These are phyloP conservation scores for Gynandropsis gynandra DNA, from an alignment of 345 rosid genomes.

Conservation along the genomic window DNA sequence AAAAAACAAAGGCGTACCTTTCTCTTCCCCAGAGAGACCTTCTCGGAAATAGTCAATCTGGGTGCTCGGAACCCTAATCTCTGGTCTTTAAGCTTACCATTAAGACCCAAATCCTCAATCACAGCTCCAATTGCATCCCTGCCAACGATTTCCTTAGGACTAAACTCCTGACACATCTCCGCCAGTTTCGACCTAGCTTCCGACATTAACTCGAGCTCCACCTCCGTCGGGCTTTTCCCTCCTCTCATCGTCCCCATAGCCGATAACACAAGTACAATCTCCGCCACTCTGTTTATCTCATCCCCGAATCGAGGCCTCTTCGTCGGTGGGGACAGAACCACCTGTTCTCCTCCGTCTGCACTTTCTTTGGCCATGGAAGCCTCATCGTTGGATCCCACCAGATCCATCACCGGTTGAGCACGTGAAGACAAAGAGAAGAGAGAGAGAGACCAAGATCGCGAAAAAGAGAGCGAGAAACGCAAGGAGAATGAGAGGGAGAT, in stretches of 20 bases:
- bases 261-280: slow-evolving; percentile 75
- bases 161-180: slow-evolving; percentile 39
- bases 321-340: slow-evolving; percentile 15
- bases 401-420: slow-evolving; percentile 9
- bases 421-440: neutral
- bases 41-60: slow-evolving; percentile 60
- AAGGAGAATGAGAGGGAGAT: slow-evolving; percentile 5
- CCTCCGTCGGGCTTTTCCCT: slow-evolving; percentile 55
- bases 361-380: slow-evolving; percentile 16
- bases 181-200: slow-evolving; percentile 73
- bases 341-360: slow-evolving; percentile 16
- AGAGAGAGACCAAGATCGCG: neutral
- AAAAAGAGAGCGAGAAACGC: slow-evolving; percentile 16
- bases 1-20: slow-evolving; percentile 44
- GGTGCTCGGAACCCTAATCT: slow-evolving; percentile 45
- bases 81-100: slow-evolving; percentile 48
- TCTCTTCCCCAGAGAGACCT: slow-evolving; percentile 44
- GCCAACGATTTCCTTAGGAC: slow-evolving; percentile 58
- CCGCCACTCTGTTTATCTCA: slow-evolving; percentile 56
- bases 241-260: slow-evolving; percentile 68
- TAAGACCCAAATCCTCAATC: slow-evolving; percentile 80
- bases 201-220: slow-evolving; percentile 56
- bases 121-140: slow-evolving; percentile 49
- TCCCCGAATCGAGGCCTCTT: slow-evolving; percentile 35
- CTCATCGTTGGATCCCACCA: neutral